These are phyloP conservation scores for Scytalidium lignicola DNA, from an alignment of 2,329 filamentous ascomycete species.

Conservation along the genomic window DNA sequence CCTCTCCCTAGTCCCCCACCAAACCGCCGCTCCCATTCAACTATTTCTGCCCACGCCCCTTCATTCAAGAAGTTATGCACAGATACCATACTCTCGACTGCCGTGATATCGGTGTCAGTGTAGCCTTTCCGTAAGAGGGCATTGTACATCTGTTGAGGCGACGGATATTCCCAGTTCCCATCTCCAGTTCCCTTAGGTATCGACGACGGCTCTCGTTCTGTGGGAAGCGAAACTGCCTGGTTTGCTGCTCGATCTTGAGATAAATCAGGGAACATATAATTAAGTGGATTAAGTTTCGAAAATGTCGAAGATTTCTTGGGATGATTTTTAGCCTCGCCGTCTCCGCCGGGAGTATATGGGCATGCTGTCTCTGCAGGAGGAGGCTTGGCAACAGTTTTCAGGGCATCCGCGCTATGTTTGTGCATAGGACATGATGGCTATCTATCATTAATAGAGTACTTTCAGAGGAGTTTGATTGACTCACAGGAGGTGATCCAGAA, in stretches of 20 bases:
- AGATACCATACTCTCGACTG: constrained; percentile 93
- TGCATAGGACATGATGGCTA: constrained; percentile 70
- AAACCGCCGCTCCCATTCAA: constrained; percentile 89
- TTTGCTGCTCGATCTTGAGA: constrained; percentile 72
- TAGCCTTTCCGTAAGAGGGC: constrained; percentile 94
- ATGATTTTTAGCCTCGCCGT: constrained; percentile 4
- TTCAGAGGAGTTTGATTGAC: constrained; percentile 1
- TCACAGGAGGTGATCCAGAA: constrained; percentile 4
- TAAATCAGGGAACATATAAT: constrained; percentile 90
- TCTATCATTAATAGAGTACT: constrained; percentile 7
- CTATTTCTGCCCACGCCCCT: constrained; percentile 92
- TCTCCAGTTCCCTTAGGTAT: constrained; percentile 81
- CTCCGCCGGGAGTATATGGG: constrained; percentile 26
- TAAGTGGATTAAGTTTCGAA: constrained; percentile 71
- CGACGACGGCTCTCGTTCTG: constrained; percentile 76
- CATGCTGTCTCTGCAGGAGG: constrained; percentile 26
- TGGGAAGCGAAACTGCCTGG: constrained; percentile 70
- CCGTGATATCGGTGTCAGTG: constrained; percentile 86
- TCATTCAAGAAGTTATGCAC: constrained; percentile 99
- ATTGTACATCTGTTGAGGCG: constrained; percentile 99
- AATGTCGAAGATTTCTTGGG: constrained; percentile 41
- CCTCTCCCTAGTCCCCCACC: constrained; percentile 64
- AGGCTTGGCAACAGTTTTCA: constrained; percentile 23
- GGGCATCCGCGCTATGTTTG: constrained; percentile 33
- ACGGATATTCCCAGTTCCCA: constrained; percentile 94